These are phyloP conservation scores for Monosporozyma solicola DNA, from an alignment of 805 yeast species.

Conservation along the genomic window DNA sequence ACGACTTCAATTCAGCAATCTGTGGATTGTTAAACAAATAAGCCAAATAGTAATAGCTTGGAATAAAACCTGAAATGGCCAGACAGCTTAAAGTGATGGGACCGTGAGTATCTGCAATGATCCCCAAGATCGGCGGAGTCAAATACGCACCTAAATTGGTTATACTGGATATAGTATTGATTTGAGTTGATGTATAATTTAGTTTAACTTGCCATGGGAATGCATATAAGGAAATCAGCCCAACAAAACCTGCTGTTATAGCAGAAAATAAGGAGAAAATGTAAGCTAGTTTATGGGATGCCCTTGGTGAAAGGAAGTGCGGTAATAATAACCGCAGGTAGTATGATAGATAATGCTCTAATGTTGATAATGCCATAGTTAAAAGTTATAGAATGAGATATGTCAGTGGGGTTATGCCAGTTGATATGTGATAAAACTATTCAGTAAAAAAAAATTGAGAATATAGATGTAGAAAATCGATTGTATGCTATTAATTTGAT, in stretches of 20 bases:
- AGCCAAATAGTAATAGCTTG: conserved; percentile 51
- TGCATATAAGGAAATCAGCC: conserved; percentile 73
- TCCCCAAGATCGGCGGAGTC: conserved; percentile 74
- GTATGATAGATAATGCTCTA: conserved; percentile 33
- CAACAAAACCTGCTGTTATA: conserved; percentile 71
- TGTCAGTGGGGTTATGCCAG: not conserved
- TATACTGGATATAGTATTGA: conserved; percentile 65
- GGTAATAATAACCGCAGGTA: conserved; percentile 38
- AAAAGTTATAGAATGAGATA: not conserved
- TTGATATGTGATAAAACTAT: not conserved
- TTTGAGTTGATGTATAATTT: conserved; percentile 54
- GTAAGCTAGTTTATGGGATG: conserved; percentile 44
- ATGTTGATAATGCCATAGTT: conserved; percentile 19
- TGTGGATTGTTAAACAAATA: conserved; percentile 29
- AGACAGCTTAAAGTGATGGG: conserved; percentile 61
- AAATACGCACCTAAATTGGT: conserved; percentile 77
- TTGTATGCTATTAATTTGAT: not conserved
- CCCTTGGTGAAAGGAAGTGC: conserved; percentile 32
- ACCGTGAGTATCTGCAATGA: conserved; percentile 77
- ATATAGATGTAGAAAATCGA: not conserved
- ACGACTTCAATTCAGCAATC: conserved; percentile 8
- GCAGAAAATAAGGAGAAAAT: conserved; percentile 52
- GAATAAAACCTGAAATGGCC: conserved; percentile 52
- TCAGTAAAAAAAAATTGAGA: not conserved
- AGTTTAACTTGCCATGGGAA: conserved; percentile 52